Percentiles rank a stretch among this genome's conserved stretches.
phyloP scores from a whole-genome alignment of 139 green algal species.

The Diplosphaera chodatii region DNA sequence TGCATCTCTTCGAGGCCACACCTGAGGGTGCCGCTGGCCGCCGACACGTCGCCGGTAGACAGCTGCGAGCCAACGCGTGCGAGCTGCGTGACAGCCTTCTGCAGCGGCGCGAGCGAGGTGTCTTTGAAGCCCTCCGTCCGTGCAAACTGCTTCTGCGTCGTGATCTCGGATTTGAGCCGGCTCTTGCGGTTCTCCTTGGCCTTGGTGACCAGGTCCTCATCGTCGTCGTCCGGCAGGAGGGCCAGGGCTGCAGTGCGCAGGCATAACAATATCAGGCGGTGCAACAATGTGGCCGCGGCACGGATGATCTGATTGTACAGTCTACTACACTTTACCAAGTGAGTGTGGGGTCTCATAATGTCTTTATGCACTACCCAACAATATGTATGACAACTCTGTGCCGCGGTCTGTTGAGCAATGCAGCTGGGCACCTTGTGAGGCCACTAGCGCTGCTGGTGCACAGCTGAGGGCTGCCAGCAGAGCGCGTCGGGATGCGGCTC shows the following conservation, averaged over 20 bases:
- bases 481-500: too few species aligned
- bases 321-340: too few species aligned
- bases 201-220: constrained; percentile 61
- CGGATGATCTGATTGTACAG: too few species aligned
- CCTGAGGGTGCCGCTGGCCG: constrained; percentile 30
- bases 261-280: too few species aligned
- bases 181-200: constrained; percentile 53
- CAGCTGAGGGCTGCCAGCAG: too few species aligned
- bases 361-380: too few species aligned
- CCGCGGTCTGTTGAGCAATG: too few species aligned
- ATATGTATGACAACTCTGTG: too few species aligned
- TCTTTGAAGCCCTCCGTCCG: constrained; percentile 16
- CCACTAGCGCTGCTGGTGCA: too few species aligned
- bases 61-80: constrained; percentile 41
- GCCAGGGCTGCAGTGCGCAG: constrained; percentile 28
- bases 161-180: constrained; percentile 22
- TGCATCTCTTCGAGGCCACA: too few species aligned
- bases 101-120: constrained; percentile 36
- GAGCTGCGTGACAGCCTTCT: constrained; percentile 48
- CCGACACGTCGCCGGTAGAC: constrained; percentile 37
- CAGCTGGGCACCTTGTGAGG: too few species aligned
- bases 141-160: constrained; percentile 15
- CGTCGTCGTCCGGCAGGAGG: constrained; percentile 66
- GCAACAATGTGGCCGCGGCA: not conserved
- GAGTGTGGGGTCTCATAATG: too few species aligned